Base-by-base conservation (phyloP, 169 alveolate species). In the Babesia caballi region DNA sequence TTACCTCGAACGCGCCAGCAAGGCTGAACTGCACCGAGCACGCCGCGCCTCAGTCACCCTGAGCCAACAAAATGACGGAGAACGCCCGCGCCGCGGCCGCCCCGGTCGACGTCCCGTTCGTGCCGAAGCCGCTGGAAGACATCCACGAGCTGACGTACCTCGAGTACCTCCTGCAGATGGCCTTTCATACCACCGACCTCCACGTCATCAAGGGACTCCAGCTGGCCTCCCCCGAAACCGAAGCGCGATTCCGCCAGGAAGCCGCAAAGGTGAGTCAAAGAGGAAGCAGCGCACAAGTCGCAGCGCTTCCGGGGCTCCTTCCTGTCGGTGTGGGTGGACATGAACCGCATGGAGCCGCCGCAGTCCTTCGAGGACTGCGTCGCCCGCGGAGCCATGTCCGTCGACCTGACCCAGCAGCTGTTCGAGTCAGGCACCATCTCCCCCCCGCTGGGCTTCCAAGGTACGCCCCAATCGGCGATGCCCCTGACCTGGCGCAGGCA, bases 121-220 rank as follows among this genome's bases (percentile, higher is more conserved):
- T 56, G 36, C 91, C 89, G 0, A 63, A 53, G 71, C 86, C 81
- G 2, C 61, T 90, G 27, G 82, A 68, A 32, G 94, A 91, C 27
- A 74, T 84, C 17, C 84, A 81, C 19, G 87, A 63, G 32, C 84
- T 91, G 21, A 36, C 92, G 9, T 67, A 76, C 32, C 78, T 92
- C 82, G 95, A 91, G 82, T 87, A 91, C 75, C 86, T 89, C 73
- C 67, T 90, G 40, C 94, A 91, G 78, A 85, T 90, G 38, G 89
- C 95, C 27, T 90, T 73, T 50, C 82, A 63, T 76, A 91, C 95
- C 4, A 82, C 95, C 17, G 95, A 91, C 42, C 77, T 91, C 49
- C 95, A 91, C 71, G 83, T 91, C 36, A 76, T 87, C 36, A 82
- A 88, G 42, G 93, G 84, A 6, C 84, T 94, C 91, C 53, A 60